phyloP scores from a whole-genome alignment of 768 basidiomycete species.

The Phallus indusiatus region DNA sequence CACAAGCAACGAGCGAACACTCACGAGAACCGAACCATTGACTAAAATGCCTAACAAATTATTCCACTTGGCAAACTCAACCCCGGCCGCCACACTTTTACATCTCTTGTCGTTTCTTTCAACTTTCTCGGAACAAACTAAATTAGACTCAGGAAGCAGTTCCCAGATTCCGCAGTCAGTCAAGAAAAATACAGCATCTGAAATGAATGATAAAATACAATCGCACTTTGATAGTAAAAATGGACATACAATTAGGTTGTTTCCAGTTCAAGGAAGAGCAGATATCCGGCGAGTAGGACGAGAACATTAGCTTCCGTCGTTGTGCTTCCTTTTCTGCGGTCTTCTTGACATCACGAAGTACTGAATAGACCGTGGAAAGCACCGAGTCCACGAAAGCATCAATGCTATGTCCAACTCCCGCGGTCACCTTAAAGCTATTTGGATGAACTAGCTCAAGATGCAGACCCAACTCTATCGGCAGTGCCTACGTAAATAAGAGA shows the following conservation, averaged over 20 bases:
- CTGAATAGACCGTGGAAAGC: conserved; percentile 72
- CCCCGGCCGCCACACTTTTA: conserved; percentile 77
- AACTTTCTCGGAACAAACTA: conserved; percentile 15
- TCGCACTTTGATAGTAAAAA: conserved; percentile 1
- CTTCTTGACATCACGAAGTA: conserved; percentile 26
- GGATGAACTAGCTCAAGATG: conserved; percentile 81
- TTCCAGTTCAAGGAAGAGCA: conserved; percentile 97
- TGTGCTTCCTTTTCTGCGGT: conserved; percentile 33
- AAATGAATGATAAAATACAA: conserved; percentile 12
- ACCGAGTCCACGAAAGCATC: conserved; percentile 82
- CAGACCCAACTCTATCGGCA: conserved; percentile 58
- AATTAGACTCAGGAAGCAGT: conserved; percentile 11
- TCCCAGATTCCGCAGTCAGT: conserved; percentile 69
- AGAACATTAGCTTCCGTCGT: conserved; percentile 80
- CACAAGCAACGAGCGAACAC: conserved; percentile 18
- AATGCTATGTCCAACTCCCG: conserved; percentile 52
- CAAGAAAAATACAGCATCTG: conserved; percentile 94
- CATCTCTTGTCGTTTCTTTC: conserved; percentile 30
- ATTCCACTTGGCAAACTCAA: conserved; percentile 87
- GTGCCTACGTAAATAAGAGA: conserved; percentile 28
- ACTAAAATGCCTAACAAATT: conserved; percentile 89
- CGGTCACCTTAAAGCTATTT: conserved; percentile 33
- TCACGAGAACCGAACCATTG: conserved; percentile 78
- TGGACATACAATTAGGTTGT: conserved; percentile 85
- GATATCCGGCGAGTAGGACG: conserved; percentile 83